Evolutionary conservation across 2,329 filamentous ascomycete species (phyloP), one percentile per base, ranked within the genome.

Genomic region (Orbilia javanica): DNA sequence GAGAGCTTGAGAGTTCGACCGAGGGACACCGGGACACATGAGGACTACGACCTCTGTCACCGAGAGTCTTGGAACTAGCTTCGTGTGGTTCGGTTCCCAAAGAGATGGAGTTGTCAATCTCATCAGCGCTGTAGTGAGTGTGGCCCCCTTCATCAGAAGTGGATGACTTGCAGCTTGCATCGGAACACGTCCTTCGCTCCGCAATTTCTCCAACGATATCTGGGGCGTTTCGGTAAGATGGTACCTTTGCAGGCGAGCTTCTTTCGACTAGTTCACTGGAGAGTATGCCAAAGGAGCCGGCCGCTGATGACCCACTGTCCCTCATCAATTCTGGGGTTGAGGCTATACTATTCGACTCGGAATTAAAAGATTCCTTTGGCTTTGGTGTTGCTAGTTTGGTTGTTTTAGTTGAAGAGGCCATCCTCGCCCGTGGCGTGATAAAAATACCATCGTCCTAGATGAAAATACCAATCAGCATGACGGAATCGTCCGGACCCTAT

Each of bases 141-240:
- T 20, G 15, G 13, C 86, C 85, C 74, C 87, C 86, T 80, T 84
- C 84, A 20, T 85, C 84, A 11, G 85, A 84, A 79, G 86, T 83
- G 72, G 86, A 87, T 0, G 85, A 84, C 11, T 72, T 57, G 2
- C 65, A 60, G 5, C 50, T 77, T 29, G 44, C 34, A 31, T 71
- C 66, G 20, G 73, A 77, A 25, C 64, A 77, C 5, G 50, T 71
- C 71, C 73, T 63, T 22, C 62, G 34, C 36, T 77, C 73, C 3
- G 73, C 66, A 34, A 44, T 71, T 39, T 77, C 66, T 1, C 57
- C 65, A 34, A 46, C 42, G 1, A 77, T 31, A 18, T 71, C 22
- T 1, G 73, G 73, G 5, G 73, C 73, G 10, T 62, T 29, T 55
- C 71, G 48, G 31, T 77, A 77, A n/a, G 42, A 62, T 8, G 73